Percentiles rank a stretch among this genome's conserved stretches.
Evolutionary conservation across 176 grass and related monocot species (phyloP).

Genomic region (Eleusine coracana): DNA sequence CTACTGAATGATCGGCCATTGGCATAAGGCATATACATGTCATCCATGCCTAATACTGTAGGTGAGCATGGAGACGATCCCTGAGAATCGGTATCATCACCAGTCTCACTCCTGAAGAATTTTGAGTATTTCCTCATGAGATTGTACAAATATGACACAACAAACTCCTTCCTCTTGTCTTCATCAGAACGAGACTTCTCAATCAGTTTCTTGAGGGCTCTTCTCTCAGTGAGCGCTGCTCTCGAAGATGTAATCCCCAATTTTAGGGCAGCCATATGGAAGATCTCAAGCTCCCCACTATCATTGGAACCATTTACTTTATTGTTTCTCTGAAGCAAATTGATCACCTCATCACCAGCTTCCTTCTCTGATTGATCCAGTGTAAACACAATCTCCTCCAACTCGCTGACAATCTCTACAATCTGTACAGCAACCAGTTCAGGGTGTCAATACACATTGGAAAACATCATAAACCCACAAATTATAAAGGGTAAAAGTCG

Average conservation of each 20-base stretch:
- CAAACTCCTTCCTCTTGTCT: slow-evolving; percentile 82
- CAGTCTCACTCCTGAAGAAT: slow-evolving; percentile 81
- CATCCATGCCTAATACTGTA: slow-evolving; percentile 71
- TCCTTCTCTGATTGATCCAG: slow-evolving; percentile 90
- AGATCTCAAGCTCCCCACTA: slow-evolving; percentile 80
- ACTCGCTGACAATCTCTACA: slow-evolving; percentile 68
- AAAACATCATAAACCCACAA: slow-evolving; percentile 14
- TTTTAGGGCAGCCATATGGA: slow-evolving; percentile 79
- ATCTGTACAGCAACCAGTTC: slow-evolving; percentile 52
- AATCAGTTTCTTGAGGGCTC: slow-evolving; percentile 93
- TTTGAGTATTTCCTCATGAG: slow-evolving; percentile 96
- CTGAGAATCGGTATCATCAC: slow-evolving; percentile 91
- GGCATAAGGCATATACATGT: slow-evolving; percentile 59
- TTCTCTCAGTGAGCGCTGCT: slow-evolving; percentile 84
- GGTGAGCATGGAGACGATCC: slow-evolving; percentile 82
- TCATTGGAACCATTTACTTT: slow-evolving; percentile 62
- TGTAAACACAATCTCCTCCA: slow-evolving; percentile 80
- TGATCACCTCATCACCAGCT: slow-evolving; percentile 90
- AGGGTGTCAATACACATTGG: slow-evolving; percentile 8
- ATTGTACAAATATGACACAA: slow-evolving; percentile 83
- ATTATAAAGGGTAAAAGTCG: neutral
- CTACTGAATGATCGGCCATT: slow-evolving; percentile 74
- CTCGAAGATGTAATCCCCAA: slow-evolving; percentile 92
- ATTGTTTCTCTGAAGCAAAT: slow-evolving; percentile 75
- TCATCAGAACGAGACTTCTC: slow-evolving; percentile 75